Base-by-base conservation (phyloP, 2,329 filamentous ascomycete species). In the Monilinia laxa region DNA sequence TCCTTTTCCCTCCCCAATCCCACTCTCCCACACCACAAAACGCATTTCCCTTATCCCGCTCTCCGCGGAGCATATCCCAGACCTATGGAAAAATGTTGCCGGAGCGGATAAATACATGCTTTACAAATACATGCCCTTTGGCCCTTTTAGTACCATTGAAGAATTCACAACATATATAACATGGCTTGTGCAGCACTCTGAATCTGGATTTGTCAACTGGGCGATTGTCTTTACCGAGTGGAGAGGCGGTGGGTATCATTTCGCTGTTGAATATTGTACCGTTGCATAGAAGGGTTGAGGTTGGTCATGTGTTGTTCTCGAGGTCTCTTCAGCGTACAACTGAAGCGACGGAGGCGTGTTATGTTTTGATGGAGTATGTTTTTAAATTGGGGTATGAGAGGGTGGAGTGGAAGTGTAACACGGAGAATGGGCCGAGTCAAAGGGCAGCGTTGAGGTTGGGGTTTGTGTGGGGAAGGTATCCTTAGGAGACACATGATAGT, bases 391-490 rank as follows among this genome's bases (percentile, higher is more conserved):
- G 82, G 0, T 87, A 85, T 72, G 75, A 82, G 4, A 78, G 87
- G 10, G 81, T 87, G 4, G 86, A 89, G 74, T 90, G 87, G 87
- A 90, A 89, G 71, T 86, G 84, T 64, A 82, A 89, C 72, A 70
- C 79, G 20, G 76, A 86, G 14, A 90, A 90, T 72, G 77, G 71
- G 47, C 78, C 81, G 0, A 87, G 84, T 55, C 77, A 80, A 18
- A 77, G 80, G 4, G 86, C 87, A 0, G 87, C 87, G 0, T 66
- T 77, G 70, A 77, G 87, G 2, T 74, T 88, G 11, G 87, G 87
- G 0, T 90, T 89, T 70, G 75, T 74, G 0, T n/a, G 85, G 77
- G 70, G 87, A 90, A 74, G 87, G 87, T 0, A 71, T 81, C 0
- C 88, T 89, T 69, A 79, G 86, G 64, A 84, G 87, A 69, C 86